Evolutionary conservation across 2,329 filamentous ascomycete species (phyloP), one percentile per base, ranked within the genome.

Genomic region (Mycosphaerella arachidis): DNA sequence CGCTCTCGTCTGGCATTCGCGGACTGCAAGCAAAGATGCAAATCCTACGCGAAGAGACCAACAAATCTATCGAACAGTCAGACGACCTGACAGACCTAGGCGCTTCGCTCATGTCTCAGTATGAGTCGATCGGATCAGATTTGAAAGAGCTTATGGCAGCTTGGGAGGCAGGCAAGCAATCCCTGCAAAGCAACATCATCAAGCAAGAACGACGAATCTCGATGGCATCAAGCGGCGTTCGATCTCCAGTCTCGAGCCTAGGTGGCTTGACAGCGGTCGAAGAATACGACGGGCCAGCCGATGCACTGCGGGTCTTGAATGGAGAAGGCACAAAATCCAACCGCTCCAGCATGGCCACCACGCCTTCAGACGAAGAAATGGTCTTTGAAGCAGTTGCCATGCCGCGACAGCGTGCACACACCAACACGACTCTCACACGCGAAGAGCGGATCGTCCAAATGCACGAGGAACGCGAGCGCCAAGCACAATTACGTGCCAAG

Each of bases 11-110:
- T 57, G 92, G 92, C 16, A 96, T 97, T 62, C 87, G 92, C 30
- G 90, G 91, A 10, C 81, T 99, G 53, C 93, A 97, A 75, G 94
- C 94, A 37, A 99, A 97, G 75, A 86, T 99, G 78, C 92, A 95
- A 61, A 81, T 99, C 7, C 78, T 97, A 57, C 86, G 91, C 53
- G 94, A 99, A 73, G 92, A 97, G 74, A 95, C 92, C 0, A 91
- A 90, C 70, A 85, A 85, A 61, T 86, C 86, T 48, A 76, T 96
- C 30, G 90, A 96, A 69, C 86, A 88, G 67, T 86, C 89, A 1
- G 77, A 79, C 18, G 73, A 74, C 46, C 66, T 73, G 16, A 71
- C 71, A 20, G 90, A 96, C 66, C 82, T 96, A 16, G 91, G 90
- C 0, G 84, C 87, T 0, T 87, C 86, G 63, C 81, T 97, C 43